Evolutionary conservation across 75 land plant species (phyloP), one percentile per base, ranked within the genome.

Genomic region (Cunninghamia lanceolata): DNA sequence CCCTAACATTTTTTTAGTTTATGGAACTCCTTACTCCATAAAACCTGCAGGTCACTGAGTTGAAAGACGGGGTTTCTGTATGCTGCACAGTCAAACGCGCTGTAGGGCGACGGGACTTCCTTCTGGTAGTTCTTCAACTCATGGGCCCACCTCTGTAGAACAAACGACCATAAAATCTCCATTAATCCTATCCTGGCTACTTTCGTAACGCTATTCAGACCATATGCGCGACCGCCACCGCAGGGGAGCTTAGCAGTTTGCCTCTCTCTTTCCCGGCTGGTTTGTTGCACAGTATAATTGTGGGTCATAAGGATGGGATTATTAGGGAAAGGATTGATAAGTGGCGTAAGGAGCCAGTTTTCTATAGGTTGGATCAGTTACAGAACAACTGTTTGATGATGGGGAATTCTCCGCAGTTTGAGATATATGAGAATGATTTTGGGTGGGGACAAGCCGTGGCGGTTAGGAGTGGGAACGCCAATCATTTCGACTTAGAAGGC

Each of bases 91-190:
- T 88, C 73, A 93, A 91, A 83, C 96, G 92, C 82, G 86, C 91
- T 47, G 85, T 92, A 30, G 53, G 53, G 66, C 36, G 93, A 95
- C 78, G 94, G 94, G 2, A 87, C 90, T 4, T 93, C 96, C 15
- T 86, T 93, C 81, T 93, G 96, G 96, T 89, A 95, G 76, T 95
- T 95, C 89, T 84, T 95, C 85, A 92, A 91, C 74, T 82, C 91
- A 11, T 95, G 91, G 85, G 90, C 96, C 9, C 91, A 93, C 82
- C 70, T 92, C 30, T 46, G 83, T 35, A 34, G 88, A 6, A 25
- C 71, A 4, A 76, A 83, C 9, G 39, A 63, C 17, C 73, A 79
- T 2, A 10, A 19, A 25, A 52, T 66, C 47, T 2, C 40, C 40
- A 40, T 40, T 40, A 40, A 40, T 40, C 40, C 40, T 2, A 40